Evolutionary conservation across 2,329 filamentous ascomycete genomes (phyloP).

Genomic region (Colletotrichum navitas): DNA sequence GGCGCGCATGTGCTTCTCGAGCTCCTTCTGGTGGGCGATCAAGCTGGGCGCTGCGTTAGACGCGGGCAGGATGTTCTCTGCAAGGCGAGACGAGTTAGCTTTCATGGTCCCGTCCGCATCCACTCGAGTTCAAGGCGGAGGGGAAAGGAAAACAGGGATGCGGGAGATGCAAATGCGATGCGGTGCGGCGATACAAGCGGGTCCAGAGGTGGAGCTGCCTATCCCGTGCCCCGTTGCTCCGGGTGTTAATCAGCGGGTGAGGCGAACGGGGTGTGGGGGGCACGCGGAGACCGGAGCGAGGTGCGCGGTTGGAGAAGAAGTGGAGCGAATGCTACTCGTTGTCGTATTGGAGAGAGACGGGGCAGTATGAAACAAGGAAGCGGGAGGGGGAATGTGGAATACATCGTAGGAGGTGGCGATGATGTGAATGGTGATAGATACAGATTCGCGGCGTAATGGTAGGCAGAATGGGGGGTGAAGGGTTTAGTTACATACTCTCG

Average conservation of each 20-base stretch:
- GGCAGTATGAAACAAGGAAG: slow-evolving; percentile 20
- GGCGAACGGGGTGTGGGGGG: slow-evolving; percentile 18
- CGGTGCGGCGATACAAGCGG: neutral
- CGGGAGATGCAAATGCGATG: slow-evolving; percentile 4
- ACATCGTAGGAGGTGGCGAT: neutral
- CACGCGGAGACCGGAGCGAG: neutral
- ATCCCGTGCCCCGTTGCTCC: neutral
- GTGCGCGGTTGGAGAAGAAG: slow-evolving; percentile 5
- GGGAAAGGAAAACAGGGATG: neutral
- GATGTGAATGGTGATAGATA: neutral
- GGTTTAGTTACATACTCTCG: slow-evolving; percentile 71
- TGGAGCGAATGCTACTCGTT: slow-evolving; percentile 2
- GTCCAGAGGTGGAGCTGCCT: neutral
- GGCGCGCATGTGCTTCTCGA: slow-evolving; percentile 88
- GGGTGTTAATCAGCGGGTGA: slow-evolving; percentile 35
- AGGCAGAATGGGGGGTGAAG: neutral
- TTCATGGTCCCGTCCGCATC: neutral
- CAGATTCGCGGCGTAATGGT: neutral
- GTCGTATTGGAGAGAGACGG: neutral
- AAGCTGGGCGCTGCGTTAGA: slow-evolving; percentile 83
- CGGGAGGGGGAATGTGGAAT: neutral
- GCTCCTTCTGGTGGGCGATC: slow-evolving; percentile 84
- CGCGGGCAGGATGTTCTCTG: slow-evolving; percentile 88
- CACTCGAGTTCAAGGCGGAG: neutral
- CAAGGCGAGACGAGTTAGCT: slow-evolving; percentile 31